Conservation (phyloP, 352 stramenopile species). For the Saprolegnia diclina region DNA sequence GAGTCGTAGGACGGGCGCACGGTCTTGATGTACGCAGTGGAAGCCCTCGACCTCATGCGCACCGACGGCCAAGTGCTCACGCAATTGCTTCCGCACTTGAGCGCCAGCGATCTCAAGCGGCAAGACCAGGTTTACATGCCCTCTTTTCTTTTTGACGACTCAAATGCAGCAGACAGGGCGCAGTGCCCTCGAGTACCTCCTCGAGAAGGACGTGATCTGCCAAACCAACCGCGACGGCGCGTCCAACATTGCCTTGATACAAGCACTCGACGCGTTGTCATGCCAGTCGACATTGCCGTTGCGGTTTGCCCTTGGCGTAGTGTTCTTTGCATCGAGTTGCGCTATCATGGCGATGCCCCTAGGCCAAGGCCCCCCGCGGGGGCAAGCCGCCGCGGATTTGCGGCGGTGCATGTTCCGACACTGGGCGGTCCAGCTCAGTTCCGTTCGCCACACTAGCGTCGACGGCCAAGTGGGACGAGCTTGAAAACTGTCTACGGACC, state of each 20-base stretch:
- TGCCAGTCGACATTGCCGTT: background rate
- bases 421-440: background rate
- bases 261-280: background rate
- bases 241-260: background rate
- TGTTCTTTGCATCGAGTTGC: no score
- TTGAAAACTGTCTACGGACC: background rate
- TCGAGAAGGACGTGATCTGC: background rate
- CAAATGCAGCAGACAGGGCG: background rate
- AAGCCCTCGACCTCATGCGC: background rate
- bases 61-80: background rate
- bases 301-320: no score
- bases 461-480: conserved; percentile 3
- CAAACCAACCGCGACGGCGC: background rate
- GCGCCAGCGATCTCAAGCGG: no score
- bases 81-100: background rate
- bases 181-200: background rate
- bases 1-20: background rate
- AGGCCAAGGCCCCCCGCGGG: background rate
- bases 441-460: background rate
- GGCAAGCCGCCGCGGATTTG: no score
- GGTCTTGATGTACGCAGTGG: background rate
- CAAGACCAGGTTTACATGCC: background rate
- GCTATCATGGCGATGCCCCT: background rate
- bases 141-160: background rate
- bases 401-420: no score